Conservation (phyloP, 2,329 filamentous ascomycete genomes). For the Claviceps paspali region DNA sequence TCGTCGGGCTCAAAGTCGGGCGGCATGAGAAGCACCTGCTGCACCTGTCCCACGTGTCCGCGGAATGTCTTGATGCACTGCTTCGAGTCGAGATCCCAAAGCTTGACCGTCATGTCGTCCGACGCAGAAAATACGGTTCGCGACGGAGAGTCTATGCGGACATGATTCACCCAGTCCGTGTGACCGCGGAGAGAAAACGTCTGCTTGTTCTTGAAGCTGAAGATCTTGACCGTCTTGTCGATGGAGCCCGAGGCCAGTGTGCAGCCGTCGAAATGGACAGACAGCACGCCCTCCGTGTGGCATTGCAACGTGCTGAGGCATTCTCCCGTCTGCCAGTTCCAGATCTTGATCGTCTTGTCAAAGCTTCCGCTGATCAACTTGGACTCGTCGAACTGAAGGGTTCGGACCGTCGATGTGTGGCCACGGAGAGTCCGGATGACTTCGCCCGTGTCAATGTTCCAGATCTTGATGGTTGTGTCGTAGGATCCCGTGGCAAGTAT, state of each 20-base stretch:
- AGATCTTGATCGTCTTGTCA: slow-evolving; percentile 77
- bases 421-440: slow-evolving; percentile 73
- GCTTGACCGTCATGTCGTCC: slow-evolving; percentile 77
- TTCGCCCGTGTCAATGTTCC: slow-evolving; percentile 80
- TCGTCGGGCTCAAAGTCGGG: slow-evolving; percentile 83
- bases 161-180: slow-evolving; percentile 92
- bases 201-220: slow-evolving; percentile 76
- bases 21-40: slow-evolving; percentile 75
- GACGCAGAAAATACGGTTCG: slow-evolving; percentile 85
- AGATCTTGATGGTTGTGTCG: slow-evolving; percentile 88
- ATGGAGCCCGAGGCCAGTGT: slow-evolving; percentile 79
- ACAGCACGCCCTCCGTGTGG: slow-evolving; percentile 71
- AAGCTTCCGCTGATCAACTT: slow-evolving; percentile 85
- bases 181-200: slow-evolving; percentile 72
- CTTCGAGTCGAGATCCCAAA: slow-evolving; percentile 85
- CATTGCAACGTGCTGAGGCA: slow-evolving; percentile 68
- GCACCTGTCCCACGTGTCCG: slow-evolving; percentile 88
- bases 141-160: slow-evolving; percentile 67
- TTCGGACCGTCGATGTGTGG: slow-evolving; percentile 70
- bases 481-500: slow-evolving; percentile 91
- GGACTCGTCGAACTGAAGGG: slow-evolving; percentile 82
- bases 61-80: slow-evolving; percentile 63
- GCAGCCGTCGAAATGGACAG: slow-evolving; percentile 72
- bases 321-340: slow-evolving; percentile 91
- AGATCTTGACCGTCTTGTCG: slow-evolving; percentile 81